These are phyloP conservation scores for Xylaria sp. DNA, from an alignment of 2,329 filamentous ascomycete species.

Conservation along the genomic window DNA sequence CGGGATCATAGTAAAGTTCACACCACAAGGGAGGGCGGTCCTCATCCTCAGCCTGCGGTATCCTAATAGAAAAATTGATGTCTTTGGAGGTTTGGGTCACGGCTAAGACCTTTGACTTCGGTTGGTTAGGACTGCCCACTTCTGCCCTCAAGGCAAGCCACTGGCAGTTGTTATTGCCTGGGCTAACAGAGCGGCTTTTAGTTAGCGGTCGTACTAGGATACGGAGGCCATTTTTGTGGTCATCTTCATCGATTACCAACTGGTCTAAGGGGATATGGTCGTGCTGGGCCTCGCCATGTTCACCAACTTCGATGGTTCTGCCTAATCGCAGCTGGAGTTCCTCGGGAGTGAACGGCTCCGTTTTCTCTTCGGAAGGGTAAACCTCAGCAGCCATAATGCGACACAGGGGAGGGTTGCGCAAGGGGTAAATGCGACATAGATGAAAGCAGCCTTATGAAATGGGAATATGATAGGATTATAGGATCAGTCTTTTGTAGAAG, in stretches of 20 bases:
- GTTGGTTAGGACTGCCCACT: constrained; percentile 60
- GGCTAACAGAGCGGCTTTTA: constrained; percentile 64
- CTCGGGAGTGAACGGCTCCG: constrained; percentile 67
- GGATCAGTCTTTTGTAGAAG: constrained; percentile 27
- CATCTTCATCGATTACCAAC: constrained; percentile 61
- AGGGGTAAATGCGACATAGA: constrained; percentile 26
- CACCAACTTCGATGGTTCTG: constrained; percentile 58
- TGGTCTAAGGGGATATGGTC: constrained; percentile 64
- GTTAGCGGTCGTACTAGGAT: constrained; percentile 67
- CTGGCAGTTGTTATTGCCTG: constrained; percentile 65
- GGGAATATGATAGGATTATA: constrained; percentile 17
- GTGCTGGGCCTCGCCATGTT: constrained; percentile 52
- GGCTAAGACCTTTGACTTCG: constrained; percentile 66
- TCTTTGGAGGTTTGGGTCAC: constrained; percentile 69
- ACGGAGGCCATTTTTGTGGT: constrained; percentile 66
- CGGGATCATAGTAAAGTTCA: constrained; percentile 69
- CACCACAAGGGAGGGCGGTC: constrained; percentile 65
- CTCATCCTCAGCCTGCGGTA: constrained; percentile 58
- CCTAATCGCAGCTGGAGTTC: constrained; percentile 63
- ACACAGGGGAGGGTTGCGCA: constrained; percentile 32
- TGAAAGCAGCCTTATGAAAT: constrained; percentile 18
- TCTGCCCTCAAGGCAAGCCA: constrained; percentile 67
- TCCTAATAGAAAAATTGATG: constrained; percentile 68
- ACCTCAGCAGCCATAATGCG: constrained; percentile 59
- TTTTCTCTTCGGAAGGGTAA: constrained; percentile 62